Evolutionary conservation across 139 green algal genomes (phyloP), one percentile per base, ranked within the genome.

Genomic region (Micractinium sp.): DNA sequence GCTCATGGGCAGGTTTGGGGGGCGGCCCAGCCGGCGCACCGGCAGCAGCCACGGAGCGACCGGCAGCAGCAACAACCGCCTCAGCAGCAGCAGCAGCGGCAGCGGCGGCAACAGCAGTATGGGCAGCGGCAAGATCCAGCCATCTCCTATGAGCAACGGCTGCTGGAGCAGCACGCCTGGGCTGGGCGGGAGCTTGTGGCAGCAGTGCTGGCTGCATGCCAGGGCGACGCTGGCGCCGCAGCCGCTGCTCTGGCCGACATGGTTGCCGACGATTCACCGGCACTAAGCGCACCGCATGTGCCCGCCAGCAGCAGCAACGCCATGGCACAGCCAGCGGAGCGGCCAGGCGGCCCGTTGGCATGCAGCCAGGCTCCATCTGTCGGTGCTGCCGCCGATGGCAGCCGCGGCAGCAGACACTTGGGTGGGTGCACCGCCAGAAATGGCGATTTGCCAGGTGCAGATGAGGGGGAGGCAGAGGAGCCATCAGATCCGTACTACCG

Each of bases 101-200:
- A 29, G 22, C 13, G 20, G 23, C 77, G 23, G 38, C 77, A 22
- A 20, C 23, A 22, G 25, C 77, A 35, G 71, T 27, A 77, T 16
- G 71, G 31, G 31, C 31, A n/a, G 31, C 74, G 2, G 35, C 35
- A 18, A 33, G 33, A 14, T 1, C 39, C 78, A 67, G 39, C 1
- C 29, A 12, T 3, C 0, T 18, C 78, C 25, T 12, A 15, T 23
- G 25, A 33, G 53, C 53, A 29, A 47, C 82, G 33, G 83, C 83
- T 87, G 15, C 67, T 79, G 9, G 38, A 41, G 3, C 25, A 33
- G 36, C 41, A 81, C 20, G 38, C 38, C 14, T 87, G 83, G 83
- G 83, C 83, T 2, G 83, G 83, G 27, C 27, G 14, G 27, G 83
- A 87, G 83, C 83, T 87, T 25, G 83, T 53, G 16, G 38, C 31